Conservation (phyloP, 768 basidiomycete genomes). For the Phallus indusiatus region DNA sequence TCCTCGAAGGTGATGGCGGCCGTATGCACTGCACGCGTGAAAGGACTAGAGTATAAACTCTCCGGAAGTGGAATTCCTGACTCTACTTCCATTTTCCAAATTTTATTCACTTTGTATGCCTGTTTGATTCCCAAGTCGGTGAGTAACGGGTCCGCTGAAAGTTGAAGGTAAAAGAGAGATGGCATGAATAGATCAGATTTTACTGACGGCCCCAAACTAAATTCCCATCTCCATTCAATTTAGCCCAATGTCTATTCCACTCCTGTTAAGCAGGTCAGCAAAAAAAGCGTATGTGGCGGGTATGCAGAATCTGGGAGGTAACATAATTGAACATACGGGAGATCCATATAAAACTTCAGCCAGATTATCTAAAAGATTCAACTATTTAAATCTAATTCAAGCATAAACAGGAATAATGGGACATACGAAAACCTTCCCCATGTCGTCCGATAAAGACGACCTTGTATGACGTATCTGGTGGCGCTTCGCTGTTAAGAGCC, state of each 20-base stretch:
- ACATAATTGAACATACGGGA: conserved; percentile 18
- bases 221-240: conserved; percentile 53
- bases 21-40: conserved; percentile 53
- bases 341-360: conserved; percentile 50
- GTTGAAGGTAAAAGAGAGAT: conserved; percentile 10
- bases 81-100: conserved; percentile 40
- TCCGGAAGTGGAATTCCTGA: conserved; percentile 41
- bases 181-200: not conserved
- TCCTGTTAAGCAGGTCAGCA: conserved; percentile 23
- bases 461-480: conserved; percentile 40
- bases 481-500: conserved; percentile 36
- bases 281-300: not conserved
- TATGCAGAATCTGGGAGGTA: not conserved
- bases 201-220: conserved; percentile 64
- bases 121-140: conserved; percentile 50
- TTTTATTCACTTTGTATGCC: conserved; percentile 33
- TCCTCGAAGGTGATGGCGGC: conserved; percentile 42
- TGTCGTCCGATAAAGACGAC: conserved; percentile 60
- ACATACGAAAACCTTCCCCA: conserved; percentile 64
- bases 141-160: conserved; percentile 54
- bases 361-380: conserved; percentile 47
- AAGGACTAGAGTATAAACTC: conserved; percentile 51
- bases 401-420: not conserved
- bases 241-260: conserved; percentile 65
- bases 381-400: not conserved